Evolutionary conservation across 2,329 filamentous ascomycete genomes (phyloP).

Genomic region (Cladosporium velox): DNA sequence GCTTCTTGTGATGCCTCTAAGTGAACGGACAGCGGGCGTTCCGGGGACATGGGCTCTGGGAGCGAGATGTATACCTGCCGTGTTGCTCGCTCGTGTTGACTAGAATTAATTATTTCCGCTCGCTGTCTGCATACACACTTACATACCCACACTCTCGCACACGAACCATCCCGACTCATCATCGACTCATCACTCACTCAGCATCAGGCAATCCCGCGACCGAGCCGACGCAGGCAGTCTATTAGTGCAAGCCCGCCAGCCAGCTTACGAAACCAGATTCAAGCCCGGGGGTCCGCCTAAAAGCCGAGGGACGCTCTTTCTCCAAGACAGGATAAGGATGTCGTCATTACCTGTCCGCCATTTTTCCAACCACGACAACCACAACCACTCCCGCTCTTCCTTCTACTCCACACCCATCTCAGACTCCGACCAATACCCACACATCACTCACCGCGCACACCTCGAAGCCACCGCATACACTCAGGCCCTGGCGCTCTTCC

Average conservation of each 20-base stretch:
- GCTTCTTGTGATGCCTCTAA: constrained; percentile 13
- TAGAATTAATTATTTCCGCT: not conserved
- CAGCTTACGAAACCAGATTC: constrained; percentile 2
- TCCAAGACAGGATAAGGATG: constrained; percentile 8
- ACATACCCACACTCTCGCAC: not conserved
- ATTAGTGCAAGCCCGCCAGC: not conserved
- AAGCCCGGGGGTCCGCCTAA: too few species aligned
- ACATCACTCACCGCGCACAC: not conserved
- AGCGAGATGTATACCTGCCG: constrained; percentile 14
- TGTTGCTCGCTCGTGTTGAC: not conserved
- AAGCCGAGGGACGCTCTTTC: not conserved
- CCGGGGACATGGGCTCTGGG: constrained; percentile 2
- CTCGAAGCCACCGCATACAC: constrained; percentile 10
- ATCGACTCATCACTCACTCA: constrained; percentile 10
- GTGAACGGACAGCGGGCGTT: constrained; percentile 9
- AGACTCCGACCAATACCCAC: not conserved
- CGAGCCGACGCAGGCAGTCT: not conserved
- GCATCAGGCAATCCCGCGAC: not conserved
- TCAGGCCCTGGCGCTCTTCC: constrained; percentile 4
- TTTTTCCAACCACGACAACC: constrained; percentile 16
- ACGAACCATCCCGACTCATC: not conserved
- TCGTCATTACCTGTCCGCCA: constrained; percentile 14
- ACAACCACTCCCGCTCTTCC: not conserved
- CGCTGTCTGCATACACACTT: not conserved
- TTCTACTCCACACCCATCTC: constrained; percentile 3